phyloP scores from a whole-genome alignment of 2,329 filamentous ascomycete genomes.

The Fusarium proliferatum region DNA sequence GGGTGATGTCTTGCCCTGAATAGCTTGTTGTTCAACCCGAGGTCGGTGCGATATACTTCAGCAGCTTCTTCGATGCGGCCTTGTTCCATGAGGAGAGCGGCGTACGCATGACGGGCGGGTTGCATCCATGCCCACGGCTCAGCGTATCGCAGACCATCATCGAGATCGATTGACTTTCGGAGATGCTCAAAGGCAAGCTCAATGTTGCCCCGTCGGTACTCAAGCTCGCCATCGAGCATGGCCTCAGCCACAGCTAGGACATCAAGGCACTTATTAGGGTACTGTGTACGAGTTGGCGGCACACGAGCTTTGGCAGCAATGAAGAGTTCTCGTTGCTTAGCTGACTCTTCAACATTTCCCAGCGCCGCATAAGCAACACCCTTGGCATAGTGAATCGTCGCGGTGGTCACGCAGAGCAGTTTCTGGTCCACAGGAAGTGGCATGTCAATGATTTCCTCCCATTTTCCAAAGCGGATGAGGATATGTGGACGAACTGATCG shows the following conservation, averaged over 20 bases:
- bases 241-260: constrained; percentile 68
- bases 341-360: constrained; percentile 63
- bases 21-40: constrained; percentile 67
- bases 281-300: constrained; percentile 67
- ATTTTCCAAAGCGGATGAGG: constrained; percentile 76
- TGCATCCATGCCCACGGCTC: constrained; percentile 85
- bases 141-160: constrained; percentile 72
- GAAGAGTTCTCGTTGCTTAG: constrained; percentile 62
- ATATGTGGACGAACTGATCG: constrained; percentile 73
- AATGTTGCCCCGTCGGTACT: constrained; percentile 71
- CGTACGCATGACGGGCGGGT: constrained; percentile 74
- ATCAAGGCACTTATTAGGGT: constrained; percentile 73
- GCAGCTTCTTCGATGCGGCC: constrained; percentile 64
- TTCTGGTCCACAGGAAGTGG: constrained; percentile 64
- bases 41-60: constrained; percentile 67
- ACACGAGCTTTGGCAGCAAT: constrained; percentile 61
- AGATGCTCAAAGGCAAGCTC: constrained; percentile 68
- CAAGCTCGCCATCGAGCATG: constrained; percentile 79
- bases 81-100: constrained; percentile 74
- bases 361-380: constrained; percentile 72
- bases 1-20: constrained; percentile 73
- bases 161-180: constrained; percentile 63
- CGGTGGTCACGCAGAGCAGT: constrained; percentile 74
- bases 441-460: constrained; percentile 71
- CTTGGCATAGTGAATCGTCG: constrained; percentile 75